Evolutionary conservation across 768 basidiomycete species (phyloP), one percentile per base, ranked within the genome.

Genomic region (Termitomyces sp.): DNA sequence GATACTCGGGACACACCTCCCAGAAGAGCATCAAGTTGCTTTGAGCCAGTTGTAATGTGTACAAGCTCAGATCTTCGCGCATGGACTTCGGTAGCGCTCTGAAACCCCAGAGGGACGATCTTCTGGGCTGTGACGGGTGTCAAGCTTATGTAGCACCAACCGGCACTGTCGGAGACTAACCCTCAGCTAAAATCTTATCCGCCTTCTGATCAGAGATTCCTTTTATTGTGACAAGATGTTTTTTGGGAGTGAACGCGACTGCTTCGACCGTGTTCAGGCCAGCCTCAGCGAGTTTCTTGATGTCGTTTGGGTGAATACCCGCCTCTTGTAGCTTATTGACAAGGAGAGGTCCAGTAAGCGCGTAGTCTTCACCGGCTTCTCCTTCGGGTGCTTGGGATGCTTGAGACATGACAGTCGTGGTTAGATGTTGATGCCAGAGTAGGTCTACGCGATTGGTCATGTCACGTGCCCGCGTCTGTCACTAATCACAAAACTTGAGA

Each of bases 181-280:
- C 97, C 80, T 96, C 94, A 15, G 80, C 75, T 30, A 98, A 73
- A 58, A 99, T 97, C 77, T 95, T 98, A 70, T 99, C 97, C 2
- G 97, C 97, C 70, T 98, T 99, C 62, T 88, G 82, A 65, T 99
- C 97, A 27, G 93, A 95, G 49, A 99, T 97, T 11, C 97, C 97
- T 73, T 98, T 98, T 66, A 98, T 95, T 5, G 85, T 82, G 58
- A 92, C 82, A 36, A 98, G 76, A 54, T 80, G 79, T 77, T 98
- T 98, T 83, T 98, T 97, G 15, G 96, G 93, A 0, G 95, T 98
- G 69, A 95, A 98, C 36, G 94, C 95, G 53, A 98, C 93, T 16
- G 93, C 85, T 70, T 99, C 97, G 62, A 99, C 86, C 2, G 97
- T 98, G 71, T 96, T 84, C 60, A 91, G 81, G 13, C 97, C 97